Percentiles rank a stretch among this genome's conserved stretches.
Conservation (phyloP, 352 stramenopile genomes). For the Pythium chondricola region DNA sequence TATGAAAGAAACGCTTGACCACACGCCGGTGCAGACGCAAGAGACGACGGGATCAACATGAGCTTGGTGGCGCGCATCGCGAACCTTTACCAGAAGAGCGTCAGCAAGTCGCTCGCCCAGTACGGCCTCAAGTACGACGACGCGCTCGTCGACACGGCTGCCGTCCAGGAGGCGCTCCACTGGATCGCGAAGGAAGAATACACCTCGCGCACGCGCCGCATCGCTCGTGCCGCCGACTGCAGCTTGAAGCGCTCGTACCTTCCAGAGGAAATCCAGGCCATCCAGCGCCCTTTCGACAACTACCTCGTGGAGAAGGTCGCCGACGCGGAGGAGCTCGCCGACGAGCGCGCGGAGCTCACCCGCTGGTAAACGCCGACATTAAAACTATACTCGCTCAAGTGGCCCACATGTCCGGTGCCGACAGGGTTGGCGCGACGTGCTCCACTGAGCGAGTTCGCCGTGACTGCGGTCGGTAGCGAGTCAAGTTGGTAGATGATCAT, state of each 20-base stretch:
- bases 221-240: slow-evolving; percentile 76
- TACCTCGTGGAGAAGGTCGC: slow-evolving; percentile 63
- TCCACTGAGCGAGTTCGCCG: too few species aligned
- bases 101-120: slow-evolving; percentile 69
- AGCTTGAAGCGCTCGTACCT: slow-evolving; percentile 82
- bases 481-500: too few species aligned
- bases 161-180: slow-evolving; percentile 74
- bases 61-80: slow-evolving; percentile 44
- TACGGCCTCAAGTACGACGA: slow-evolving; percentile 89
- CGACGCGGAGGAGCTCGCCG: slow-evolving; percentile 47
- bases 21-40: neutral
- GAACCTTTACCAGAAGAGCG: slow-evolving; percentile 76
- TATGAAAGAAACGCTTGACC: slow-evolving; percentile 2
- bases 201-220: slow-evolving; percentile 68
- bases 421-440: too few species aligned
- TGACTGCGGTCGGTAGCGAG: too few species aligned
- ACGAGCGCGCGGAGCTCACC: slow-evolving; percentile 74
- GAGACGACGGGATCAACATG: slow-evolving; percentile 7
- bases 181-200: slow-evolving; percentile 78
- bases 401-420: too few species aligned
- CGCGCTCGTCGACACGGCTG: slow-evolving; percentile 70
- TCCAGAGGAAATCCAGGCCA: slow-evolving; percentile 81
- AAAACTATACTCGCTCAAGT: neutral
- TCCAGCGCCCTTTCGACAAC: slow-evolving; percentile 73
- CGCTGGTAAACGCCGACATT: slow-evolving; percentile 52